These are phyloP conservation scores for Thuja plicata DNA, from an alignment of 83 land plant genomes.

Conservation along the genomic window DNA sequence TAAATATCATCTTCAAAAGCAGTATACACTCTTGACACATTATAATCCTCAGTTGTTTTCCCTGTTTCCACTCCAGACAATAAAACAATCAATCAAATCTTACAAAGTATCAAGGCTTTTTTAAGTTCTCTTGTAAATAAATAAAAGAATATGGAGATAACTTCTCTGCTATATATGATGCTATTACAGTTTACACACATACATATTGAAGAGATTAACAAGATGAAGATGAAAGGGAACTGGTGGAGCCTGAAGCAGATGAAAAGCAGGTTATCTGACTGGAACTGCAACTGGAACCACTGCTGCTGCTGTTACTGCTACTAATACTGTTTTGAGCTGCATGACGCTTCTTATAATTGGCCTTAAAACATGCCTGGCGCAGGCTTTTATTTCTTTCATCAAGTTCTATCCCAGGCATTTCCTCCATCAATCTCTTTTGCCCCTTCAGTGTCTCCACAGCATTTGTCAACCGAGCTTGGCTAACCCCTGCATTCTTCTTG, in stretches of 20 bases:
- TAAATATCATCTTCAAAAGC: too few species aligned
- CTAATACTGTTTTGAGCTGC: neutral
- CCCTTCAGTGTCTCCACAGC: slow-evolving; percentile 34
- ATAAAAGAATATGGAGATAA: neutral
- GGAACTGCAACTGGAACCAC: neutral
- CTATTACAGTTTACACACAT: neutral
- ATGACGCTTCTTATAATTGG: slow-evolving; percentile 58
- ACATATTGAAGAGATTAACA: neutral
- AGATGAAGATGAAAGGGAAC: neutral
- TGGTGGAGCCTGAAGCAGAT: neutral
- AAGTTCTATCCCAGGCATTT: slow-evolving; percentile 33
- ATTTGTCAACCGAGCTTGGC: slow-evolving; percentile 6
- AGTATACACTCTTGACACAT: too few species aligned
- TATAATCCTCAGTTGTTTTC: neutral
- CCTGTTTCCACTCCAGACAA: too few species aligned
- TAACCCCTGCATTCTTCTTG: slow-evolving; percentile 25
- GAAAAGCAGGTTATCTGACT: neutral
- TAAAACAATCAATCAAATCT: too few species aligned
- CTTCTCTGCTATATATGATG: neutral
- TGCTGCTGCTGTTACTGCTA: neutral
- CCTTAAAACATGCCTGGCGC: slow-evolving; percentile 65
- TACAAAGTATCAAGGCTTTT: too few species aligned
- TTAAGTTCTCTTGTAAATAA: neutral
- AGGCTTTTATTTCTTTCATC: slow-evolving; percentile 47
- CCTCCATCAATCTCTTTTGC: slow-evolving; percentile 49